A percentile compares a stretch with the other conserved stretches of the same genome.
These are phyloP conservation scores for Tricholoma saponaceum DNA, from an alignment of 768 basidiomycete species.

Conservation along the genomic window DNA sequence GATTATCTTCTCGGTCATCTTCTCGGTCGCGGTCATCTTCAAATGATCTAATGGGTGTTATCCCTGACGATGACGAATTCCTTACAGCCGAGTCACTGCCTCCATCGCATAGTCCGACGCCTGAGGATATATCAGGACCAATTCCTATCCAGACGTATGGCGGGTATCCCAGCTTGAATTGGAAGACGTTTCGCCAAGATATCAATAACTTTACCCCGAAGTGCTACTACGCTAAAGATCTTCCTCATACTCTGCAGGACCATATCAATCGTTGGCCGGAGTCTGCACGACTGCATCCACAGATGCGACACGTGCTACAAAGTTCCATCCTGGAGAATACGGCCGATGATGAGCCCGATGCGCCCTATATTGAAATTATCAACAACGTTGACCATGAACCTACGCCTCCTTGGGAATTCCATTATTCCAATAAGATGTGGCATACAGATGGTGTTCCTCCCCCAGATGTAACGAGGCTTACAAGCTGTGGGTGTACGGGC, in stretches of 20 bases:
- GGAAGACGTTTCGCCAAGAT: conserved; percentile 32
- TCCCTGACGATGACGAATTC: conserved; percentile 1
- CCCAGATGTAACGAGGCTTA: conserved; percentile 52
- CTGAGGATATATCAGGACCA: conserved; percentile 6
- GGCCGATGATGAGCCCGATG: conserved; percentile 59
- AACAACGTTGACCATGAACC: conserved; percentile 67
- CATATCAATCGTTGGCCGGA: conserved; percentile 51
- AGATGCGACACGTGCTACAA: conserved; percentile 55
- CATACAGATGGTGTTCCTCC: conserved; percentile 63
- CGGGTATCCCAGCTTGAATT: conserved; percentile 33
- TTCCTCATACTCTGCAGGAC: conserved; percentile 66
- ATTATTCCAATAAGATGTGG: conserved; percentile 83
- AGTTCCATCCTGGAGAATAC: conserved; percentile 64
- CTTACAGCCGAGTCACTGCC: conserved; percentile 6
- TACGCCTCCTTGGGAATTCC: conserved; percentile 82
- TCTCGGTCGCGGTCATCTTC: conserved; percentile 4
- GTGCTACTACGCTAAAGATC: conserved; percentile 38
- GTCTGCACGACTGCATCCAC: conserved; percentile 33
- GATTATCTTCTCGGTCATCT: conserved; percentile 6
- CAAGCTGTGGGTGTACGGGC: conserved; percentile 74
- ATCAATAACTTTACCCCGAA: conserved; percentile 29
- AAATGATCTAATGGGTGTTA: conserved; percentile 3
- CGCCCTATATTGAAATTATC: conserved; percentile 62
- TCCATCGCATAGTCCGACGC: conserved; percentile 6
- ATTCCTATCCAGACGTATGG: conserved; percentile 16